Evolutionary conservation across 305 asterid genomes (phyloP).

Genomic region (Fraxinus greggii): DNA sequence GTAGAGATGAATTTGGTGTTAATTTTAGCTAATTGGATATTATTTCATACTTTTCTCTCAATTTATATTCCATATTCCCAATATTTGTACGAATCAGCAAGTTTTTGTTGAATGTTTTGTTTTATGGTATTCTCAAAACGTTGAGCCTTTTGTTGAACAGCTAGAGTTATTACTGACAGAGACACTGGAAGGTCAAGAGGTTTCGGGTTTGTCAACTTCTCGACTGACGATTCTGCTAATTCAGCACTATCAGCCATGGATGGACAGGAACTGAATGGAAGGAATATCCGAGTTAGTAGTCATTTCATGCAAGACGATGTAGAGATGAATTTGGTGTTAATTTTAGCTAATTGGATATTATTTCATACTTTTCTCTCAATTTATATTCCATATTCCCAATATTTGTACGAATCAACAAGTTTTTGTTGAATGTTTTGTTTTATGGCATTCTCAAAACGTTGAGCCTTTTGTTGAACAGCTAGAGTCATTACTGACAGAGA

Average conservation of each 20-base stretch:
- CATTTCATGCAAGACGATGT: neutral
- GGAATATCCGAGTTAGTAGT: slow-evolving; percentile 40
- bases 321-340: neutral
- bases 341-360: neutral
- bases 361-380: neutral
- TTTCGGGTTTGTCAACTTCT: slow-evolving; percentile 43
- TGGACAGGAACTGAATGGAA: slow-evolving; percentile 45
- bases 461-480: slow-evolving; percentile 27
- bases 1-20: neutral
- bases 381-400: neutral
- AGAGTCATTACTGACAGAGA: slow-evolving; percentile 44
- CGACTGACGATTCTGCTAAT: slow-evolving; percentile 25
- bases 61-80: neutral
- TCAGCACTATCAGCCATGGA: slow-evolving; percentile 46
- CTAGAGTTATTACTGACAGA: slow-evolving; percentile 43
- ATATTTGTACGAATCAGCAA: neutral
- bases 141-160: slow-evolving; percentile 22
- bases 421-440: neutral
- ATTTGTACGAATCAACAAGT: neutral
- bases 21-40: neutral
- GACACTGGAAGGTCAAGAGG: slow-evolving; percentile 53
- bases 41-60: neutral
- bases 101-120: neutral
- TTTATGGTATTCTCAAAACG: neutral
- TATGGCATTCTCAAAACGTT: neutral